These are phyloP conservation scores for Cordyceps tenuipes DNA, from an alignment of 2,329 filamentous ascomycete species.

Conservation along the genomic window DNA sequence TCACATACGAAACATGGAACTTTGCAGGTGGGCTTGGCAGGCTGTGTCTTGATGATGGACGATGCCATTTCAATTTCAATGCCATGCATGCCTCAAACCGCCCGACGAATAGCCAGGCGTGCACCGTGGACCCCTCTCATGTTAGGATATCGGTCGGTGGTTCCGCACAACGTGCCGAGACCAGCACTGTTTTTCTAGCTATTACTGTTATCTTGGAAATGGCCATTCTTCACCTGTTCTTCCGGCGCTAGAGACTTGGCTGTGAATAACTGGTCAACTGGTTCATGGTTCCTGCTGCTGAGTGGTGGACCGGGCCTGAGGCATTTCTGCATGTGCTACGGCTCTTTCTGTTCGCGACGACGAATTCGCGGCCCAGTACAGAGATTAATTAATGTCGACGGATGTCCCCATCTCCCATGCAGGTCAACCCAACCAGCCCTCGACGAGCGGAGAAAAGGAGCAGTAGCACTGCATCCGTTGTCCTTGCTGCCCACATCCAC, in stretches of 20 bases:
- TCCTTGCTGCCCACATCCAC: background rate
- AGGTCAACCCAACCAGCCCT: background rate
- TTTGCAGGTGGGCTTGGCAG: background rate
- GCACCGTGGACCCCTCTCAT: background rate
- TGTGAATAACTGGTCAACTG: background rate
- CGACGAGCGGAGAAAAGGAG: background rate
- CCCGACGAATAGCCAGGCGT: background rate
- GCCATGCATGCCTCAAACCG: background rate
- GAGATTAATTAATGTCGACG: background rate
- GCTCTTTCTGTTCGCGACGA: background rate
- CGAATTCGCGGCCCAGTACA: background rate
- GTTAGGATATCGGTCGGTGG: background rate
- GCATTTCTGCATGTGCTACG: constrained; percentile 20
- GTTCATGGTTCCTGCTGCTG: background rate
- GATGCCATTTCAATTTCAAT: background rate
- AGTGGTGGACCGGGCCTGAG: constrained; percentile 23
- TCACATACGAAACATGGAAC: background rate
- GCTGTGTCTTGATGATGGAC: background rate
- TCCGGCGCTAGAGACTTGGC: background rate
- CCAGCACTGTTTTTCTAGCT: background rate
- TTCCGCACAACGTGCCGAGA: background rate
- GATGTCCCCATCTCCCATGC: constrained; percentile 7
- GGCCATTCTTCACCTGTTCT: background rate
- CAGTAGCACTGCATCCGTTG: background rate
- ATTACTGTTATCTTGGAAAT: background rate